Percentiles rank a stretch among this genome's conserved stretches.
Evolutionary conservation across 352 stramenopile genomes (phyloP).

Genomic region (Halophytophthora polymorphica): DNA sequence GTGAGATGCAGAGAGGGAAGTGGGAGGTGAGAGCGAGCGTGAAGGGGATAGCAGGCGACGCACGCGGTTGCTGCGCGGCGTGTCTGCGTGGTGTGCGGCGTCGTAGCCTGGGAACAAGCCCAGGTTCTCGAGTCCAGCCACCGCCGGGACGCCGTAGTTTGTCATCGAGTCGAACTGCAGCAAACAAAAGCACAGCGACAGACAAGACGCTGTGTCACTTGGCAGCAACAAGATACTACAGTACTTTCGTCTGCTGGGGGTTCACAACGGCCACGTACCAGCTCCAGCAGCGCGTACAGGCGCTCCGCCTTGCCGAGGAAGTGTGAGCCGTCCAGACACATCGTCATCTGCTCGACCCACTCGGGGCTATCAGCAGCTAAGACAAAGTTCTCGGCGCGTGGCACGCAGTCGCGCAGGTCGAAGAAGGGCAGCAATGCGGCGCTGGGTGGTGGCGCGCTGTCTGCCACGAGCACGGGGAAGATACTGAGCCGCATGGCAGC

Average conservation of each 20-base stretch:
- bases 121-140: conserved; percentile 60
- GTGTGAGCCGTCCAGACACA: conserved; percentile 23
- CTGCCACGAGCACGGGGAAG: conserved; percentile 65
- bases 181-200: not conserved
- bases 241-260: too few relatives aligned
- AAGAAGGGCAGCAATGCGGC: conserved; percentile 77
- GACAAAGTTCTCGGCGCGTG: conserved; percentile 20
- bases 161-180: conserved; percentile 65
- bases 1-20: conserved; percentile 12
- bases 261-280: conserved; percentile 31
- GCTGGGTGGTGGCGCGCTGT: conserved; percentile 61
- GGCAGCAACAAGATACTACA: too few relatives aligned
- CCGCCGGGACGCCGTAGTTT: conserved; percentile 53
- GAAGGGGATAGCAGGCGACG: conserved; percentile 36
- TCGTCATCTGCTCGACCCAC: conserved; percentile 44
- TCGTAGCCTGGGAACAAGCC: conserved; percentile 43
- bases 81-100: conserved; percentile 18
- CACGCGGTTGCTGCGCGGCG: conserved; percentile 36
- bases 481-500: conserved; percentile 58
- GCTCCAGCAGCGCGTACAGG: conserved; percentile 58
- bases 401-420: conserved; percentile 68
- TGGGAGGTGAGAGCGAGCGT: conserved; percentile 7
- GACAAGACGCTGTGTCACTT: not conserved
- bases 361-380: conserved; percentile 30
- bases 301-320: conserved; percentile 53